Evolutionary conservation across 2,329 filamentous ascomycete genomes (phyloP).

Genomic region (Coniochaeta prunicola): DNA sequence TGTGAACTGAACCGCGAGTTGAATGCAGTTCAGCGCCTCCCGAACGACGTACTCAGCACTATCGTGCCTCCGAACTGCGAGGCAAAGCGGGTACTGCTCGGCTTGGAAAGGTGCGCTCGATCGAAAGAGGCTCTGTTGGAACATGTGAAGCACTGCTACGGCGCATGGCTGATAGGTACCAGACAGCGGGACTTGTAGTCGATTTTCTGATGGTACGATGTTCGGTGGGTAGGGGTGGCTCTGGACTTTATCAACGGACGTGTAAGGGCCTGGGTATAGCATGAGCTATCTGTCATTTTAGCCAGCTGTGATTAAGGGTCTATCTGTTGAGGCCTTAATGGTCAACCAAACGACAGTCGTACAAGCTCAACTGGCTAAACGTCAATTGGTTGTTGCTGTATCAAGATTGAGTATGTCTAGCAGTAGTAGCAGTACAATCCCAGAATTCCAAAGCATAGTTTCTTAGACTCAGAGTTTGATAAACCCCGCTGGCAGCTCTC

Average conservation of each 20-base stretch:
- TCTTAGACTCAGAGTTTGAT: not conserved
- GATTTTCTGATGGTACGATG: too few relatives aligned
- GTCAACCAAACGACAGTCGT: not conserved
- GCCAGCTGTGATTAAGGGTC: too few relatives aligned
- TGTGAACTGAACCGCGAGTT: conserved; percentile 9
- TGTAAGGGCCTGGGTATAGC: too few relatives aligned
- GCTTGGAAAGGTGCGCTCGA: conserved; percentile 11
- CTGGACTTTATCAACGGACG: too few relatives aligned
- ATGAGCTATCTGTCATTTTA: too few relatives aligned
- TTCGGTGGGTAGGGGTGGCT: too few relatives aligned
- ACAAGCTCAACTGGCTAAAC: not conserved
- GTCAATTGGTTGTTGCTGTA: not conserved
- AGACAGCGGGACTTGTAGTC: too few relatives aligned
- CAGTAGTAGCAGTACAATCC: not conserved
- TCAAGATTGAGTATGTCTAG: not conserved
- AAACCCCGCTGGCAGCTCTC: not conserved
- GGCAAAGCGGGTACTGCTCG: conserved; percentile 9
- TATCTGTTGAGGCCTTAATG: too few relatives aligned
- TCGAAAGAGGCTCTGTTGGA: conserved; percentile 13
- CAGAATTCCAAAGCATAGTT: not conserved
- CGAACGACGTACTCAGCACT: conserved; percentile 1
- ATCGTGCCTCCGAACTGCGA: not conserved
- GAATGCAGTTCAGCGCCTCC: not conserved
- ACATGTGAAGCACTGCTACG: conserved; percentile 16
- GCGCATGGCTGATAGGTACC: too few relatives aligned